phyloP scores from a whole-genome alignment of 345 rosid species.

The Barbarea vulgaris region DNA sequence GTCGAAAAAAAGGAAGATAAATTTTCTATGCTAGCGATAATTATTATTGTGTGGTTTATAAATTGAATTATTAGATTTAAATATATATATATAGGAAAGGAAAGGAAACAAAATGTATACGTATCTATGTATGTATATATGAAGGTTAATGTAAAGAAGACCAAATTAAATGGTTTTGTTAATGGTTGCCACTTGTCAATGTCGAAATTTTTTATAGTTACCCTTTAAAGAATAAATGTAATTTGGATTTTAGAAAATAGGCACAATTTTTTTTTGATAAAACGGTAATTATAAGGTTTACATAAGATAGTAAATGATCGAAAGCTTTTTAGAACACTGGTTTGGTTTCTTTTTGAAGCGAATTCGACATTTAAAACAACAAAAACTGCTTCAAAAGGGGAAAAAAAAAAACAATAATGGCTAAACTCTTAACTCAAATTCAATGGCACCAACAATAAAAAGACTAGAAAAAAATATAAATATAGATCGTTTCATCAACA shows the following conservation, averaged over 20 bases:
- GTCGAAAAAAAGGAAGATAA: conserved; percentile 22
- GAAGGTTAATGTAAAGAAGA: neutral
- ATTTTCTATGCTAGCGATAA: conserved; percentile 27
- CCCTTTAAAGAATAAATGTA: neutral
- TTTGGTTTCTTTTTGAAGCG: neutral
- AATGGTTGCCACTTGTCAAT: conserved; percentile 1
- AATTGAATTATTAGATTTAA: neutral
- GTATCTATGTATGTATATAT: neutral
- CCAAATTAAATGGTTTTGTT: conserved; percentile 21
- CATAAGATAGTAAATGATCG: neutral
- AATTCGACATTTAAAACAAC: neutral
- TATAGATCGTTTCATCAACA: neutral
- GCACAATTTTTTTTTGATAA: no score
- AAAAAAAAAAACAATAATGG: neutral
- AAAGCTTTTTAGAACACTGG: neutral
- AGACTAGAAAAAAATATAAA: no score
- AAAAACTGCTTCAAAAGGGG: neutral
- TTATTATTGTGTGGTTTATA: conserved; percentile 32
- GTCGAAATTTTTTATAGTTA: neutral
- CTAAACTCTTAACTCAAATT: neutral
- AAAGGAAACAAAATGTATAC: neutral
- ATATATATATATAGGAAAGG: conserved; percentile 10
- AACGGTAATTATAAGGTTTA: neutral
- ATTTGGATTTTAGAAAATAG: neutral
- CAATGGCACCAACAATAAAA: no score